Base-by-base conservation (phyloP, 2,329 filamentous ascomycete genomes). In the Ascomycota sp. region DNA sequence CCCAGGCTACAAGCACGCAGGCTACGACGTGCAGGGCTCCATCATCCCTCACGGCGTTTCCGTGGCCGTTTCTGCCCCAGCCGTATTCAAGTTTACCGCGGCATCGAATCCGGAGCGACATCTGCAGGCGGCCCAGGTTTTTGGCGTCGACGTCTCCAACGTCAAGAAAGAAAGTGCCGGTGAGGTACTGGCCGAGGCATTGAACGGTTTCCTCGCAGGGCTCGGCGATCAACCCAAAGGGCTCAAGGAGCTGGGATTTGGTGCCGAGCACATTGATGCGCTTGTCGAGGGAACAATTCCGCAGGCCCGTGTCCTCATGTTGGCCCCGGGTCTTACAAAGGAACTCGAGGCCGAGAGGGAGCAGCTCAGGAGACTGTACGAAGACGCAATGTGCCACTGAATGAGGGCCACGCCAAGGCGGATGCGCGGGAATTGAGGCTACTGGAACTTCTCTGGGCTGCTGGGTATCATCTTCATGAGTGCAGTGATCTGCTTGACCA, bases 1-100 rank as follows among this genome's bases (percentile, higher is more conserved):
- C 51, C 81, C 80, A 12, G 54, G 77, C 6, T 95, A 95, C 57
- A 74, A 72, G 46, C 89, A 98, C 50, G 54, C 66, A 0, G 89
- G 89, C n/a, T 98, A 98, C 53, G 61, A 75, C 2, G 72, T 92
- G 7, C 56, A 69, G 24, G 52, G 65, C 25, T 72, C 79, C 8
- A 77, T 98, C 45, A 95, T 98, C 47, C 89, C 89, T 0, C 89
- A 98, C 52, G 89, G 89, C 35, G 89, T 98, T 21, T 86, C 78
- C 1, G 89, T 98, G 1, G 89, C 84, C 3, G 86, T 95, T 6
- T 86, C 82, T 0, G 82, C 86, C 0, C 86, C 89, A 0, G 79
- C 86, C 1, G 86, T 95, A 1, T 98, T 95, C 67, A 73, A 71
- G 25, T 95, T 95, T 57, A 98, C 86, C 0, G 86, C 66, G 0